These are phyloP conservation scores for Luffa aegyptiaca DNA, from an alignment of 306 rosid genomes.

Conservation along the genomic window DNA sequence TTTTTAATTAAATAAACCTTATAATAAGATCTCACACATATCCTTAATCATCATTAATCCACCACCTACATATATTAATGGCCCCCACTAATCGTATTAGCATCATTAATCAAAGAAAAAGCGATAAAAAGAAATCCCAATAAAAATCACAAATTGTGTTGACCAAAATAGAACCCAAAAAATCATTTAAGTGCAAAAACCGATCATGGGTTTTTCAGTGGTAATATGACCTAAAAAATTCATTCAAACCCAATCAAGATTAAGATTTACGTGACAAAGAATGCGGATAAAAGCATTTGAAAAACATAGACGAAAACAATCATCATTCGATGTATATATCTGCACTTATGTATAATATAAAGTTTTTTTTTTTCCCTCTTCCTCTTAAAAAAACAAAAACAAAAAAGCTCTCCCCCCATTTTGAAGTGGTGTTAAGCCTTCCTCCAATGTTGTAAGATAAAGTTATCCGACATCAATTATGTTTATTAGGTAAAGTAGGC, in stretches of 20 bases:
- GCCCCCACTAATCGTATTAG: constrained; percentile 20
- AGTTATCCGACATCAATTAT: constrained; percentile 25
- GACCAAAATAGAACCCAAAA: not conserved
- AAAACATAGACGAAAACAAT: not conserved
- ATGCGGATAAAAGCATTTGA: not conserved
- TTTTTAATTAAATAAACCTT: constrained; percentile 4
- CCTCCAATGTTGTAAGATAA: constrained; percentile 17
- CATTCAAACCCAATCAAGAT: not conserved
- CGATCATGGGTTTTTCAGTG: not conserved
- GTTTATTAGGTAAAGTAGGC: constrained; percentile 40
- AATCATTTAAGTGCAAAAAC: not conserved
- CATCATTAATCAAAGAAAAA: constrained; percentile 28
- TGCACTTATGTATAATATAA: not conserved
- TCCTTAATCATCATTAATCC: constrained; percentile 17
- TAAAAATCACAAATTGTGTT: not conserved
- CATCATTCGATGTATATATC: not conserved
- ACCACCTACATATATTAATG: constrained; percentile 10
- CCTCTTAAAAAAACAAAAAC: not conserved
- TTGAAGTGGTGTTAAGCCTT: constrained; percentile 19
- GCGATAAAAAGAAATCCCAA: not conserved
- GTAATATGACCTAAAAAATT: not conserved
- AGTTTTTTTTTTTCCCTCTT: not conserved
- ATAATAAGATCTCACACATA: constrained; percentile 12
- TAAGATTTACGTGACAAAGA: constrained; percentile 3
- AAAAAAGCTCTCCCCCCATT: not conserved